A percentile compares a stretch with the other conserved stretches of the same genome.
These are phyloP conservation scores for Lactarius psammicola DNA, from an alignment of 768 basidiomycete genomes.

Conservation along the genomic window DNA sequence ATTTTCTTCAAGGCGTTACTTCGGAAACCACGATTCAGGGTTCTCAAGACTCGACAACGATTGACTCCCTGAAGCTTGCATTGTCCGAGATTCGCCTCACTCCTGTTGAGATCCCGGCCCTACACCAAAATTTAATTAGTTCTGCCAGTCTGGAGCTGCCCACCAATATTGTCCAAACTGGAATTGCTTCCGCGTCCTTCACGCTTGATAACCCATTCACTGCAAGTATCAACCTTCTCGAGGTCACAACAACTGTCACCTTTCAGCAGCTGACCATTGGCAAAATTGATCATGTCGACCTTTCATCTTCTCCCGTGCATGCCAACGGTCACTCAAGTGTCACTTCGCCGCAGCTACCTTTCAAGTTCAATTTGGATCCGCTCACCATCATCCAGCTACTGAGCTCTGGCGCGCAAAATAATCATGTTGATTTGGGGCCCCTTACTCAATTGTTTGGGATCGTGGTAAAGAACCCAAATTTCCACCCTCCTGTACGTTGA, in stretches of 20 bases:
- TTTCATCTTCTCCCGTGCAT: conserved; percentile 55
- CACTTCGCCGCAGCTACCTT: conserved; percentile 55
- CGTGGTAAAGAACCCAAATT: conserved; percentile 48
- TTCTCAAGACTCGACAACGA: conserved; percentile 52
- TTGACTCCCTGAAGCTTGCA: conserved; percentile 59
- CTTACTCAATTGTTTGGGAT: conserved; percentile 54
- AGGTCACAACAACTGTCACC: conserved; percentile 51
- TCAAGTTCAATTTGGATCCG: conserved; percentile 65
- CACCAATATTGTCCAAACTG: conserved; percentile 56
- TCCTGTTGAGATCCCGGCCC: conserved; percentile 61
- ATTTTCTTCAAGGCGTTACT: conserved; percentile 64
- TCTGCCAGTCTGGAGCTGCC: conserved; percentile 60
- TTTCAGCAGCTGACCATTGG: conserved; percentile 58
- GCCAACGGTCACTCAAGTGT: conserved; percentile 57
- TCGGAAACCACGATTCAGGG: conserved; percentile 57
- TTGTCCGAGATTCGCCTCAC: conserved; percentile 58
- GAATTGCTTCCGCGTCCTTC: conserved; percentile 57
- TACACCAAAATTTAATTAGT: conserved; percentile 60
- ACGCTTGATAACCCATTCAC: conserved; percentile 68
- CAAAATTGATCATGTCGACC: conserved; percentile 53
- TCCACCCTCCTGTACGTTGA: conserved; percentile 49
- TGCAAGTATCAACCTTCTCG: conserved; percentile 63
- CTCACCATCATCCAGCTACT: conserved; percentile 59
- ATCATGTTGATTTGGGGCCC: conserved; percentile 61
- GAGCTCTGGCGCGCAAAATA: conserved; percentile 47